Evolutionary conservation across 2,329 filamentous ascomycete species (phyloP).

Genomic region (Colletotrichum simmondsii): DNA sequence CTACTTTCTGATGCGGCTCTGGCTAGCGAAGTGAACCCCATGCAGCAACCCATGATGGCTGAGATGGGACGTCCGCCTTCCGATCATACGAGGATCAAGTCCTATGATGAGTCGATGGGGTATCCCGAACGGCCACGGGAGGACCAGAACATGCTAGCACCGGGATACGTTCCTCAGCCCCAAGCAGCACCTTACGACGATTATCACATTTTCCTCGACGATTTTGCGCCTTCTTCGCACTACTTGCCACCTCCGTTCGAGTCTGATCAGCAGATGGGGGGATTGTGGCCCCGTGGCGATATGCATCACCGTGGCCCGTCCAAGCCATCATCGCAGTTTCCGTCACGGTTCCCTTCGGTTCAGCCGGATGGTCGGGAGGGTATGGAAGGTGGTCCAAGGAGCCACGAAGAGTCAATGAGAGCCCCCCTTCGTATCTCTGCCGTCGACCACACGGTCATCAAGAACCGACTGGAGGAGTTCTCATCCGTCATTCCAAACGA

Average conservation of each 20-base stretch:
- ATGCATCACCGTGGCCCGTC: slow-evolving; percentile 53
- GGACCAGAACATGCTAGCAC: slow-evolving; percentile 53
- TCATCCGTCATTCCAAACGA: slow-evolving; percentile 68
- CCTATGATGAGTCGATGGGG: slow-evolving; percentile 59
- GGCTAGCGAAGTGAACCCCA: slow-evolving; percentile 64
- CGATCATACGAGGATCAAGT: slow-evolving; percentile 57
- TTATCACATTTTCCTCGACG: slow-evolving; percentile 70
- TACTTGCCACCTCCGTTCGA: slow-evolving; percentile 67
- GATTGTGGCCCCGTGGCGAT: slow-evolving; percentile 60
- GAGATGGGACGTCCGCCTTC: slow-evolving; percentile 54
- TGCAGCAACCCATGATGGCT: slow-evolving; percentile 59
- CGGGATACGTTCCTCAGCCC: slow-evolving; percentile 52
- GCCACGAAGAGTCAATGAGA: slow-evolving; percentile 54
- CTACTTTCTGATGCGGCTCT: slow-evolving; percentile 70
- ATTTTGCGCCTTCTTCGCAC: slow-evolving; percentile 64
- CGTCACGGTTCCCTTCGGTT: slow-evolving; percentile 65
- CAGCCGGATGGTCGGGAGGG: slow-evolving; percentile 63
- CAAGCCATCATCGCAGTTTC: slow-evolving; percentile 63
- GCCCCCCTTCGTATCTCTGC: slow-evolving; percentile 60
- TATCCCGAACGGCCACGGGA: slow-evolving; percentile 62
- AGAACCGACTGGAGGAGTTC: slow-evolving; percentile 70
- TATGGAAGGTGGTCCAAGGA: slow-evolving; percentile 47
- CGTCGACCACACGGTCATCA: slow-evolving; percentile 65
- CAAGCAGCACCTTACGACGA: slow-evolving; percentile 60
- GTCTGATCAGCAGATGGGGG: slow-evolving; percentile 61